Conservation (phyloP, 2,329 filamentous ascomycete species). For the Claviceps capensis region DNA sequence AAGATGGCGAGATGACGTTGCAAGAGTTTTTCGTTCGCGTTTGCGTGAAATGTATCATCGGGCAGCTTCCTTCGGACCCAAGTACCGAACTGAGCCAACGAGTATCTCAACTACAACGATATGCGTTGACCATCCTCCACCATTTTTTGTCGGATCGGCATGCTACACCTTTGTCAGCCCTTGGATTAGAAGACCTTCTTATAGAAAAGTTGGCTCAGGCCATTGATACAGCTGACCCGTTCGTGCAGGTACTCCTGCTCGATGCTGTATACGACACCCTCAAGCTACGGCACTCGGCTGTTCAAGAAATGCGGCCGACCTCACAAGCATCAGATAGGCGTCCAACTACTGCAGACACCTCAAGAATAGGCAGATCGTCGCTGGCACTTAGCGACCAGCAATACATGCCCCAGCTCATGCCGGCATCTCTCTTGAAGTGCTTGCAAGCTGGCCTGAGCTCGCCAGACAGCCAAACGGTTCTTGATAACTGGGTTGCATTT, state of each 20-base stretch:
- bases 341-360: conserved; percentile 26
- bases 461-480: conserved; percentile 54
- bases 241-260: conserved; percentile 63
- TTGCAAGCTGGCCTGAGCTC: conserved; percentile 72
- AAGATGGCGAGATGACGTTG: conserved; percentile 43
- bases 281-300: conserved; percentile 42
- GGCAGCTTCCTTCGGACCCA: conserved; percentile 10
- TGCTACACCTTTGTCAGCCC: conserved; percentile 40
- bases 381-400: conserved; percentile 18
- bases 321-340: conserved; percentile 36
- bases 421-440: conserved; percentile 64
- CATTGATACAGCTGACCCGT: conserved; percentile 47
- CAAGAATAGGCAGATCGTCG: conserved; percentile 25
- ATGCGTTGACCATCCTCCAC: conserved; percentile 54
- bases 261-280: conserved; percentile 65
- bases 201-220: conserved; percentile 54
- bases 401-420: conserved; percentile 32
- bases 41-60: conserved; percentile 46
- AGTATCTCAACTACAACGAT: conserved; percentile 55
- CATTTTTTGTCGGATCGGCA: conserved; percentile 54
- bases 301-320: conserved; percentile 22
- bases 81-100: conserved; percentile 22
- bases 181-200: conserved; percentile 57
- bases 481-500: conserved; percentile 88
- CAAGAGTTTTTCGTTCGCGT: conserved; percentile 56